These are phyloP conservation scores for Eragrostis curvula DNA, from an alignment of 176 grass and related monocot genomes.

Conservation along the genomic window DNA sequence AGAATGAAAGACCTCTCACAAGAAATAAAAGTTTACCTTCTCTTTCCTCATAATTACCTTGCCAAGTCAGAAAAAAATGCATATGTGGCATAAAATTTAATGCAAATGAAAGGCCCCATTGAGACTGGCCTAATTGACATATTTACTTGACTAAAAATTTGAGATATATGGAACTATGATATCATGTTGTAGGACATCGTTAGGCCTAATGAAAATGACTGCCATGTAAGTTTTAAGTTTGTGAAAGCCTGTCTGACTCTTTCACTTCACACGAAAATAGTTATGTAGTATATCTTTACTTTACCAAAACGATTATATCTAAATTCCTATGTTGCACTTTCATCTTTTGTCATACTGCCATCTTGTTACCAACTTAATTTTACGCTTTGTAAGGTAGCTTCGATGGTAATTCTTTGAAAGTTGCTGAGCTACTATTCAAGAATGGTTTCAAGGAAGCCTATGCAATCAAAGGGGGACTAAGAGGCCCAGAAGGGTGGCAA, in stretches of 20 bases:
- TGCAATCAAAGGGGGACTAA: slow-evolving; percentile 81
- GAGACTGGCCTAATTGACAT: too few relatives aligned
- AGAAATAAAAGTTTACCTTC: too few relatives aligned
- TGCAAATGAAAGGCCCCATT: too few relatives aligned
- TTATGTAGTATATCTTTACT: background rate
- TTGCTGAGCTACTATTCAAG: slow-evolving; percentile 81
- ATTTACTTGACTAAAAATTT: background rate
- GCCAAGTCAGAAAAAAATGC: too few relatives aligned
- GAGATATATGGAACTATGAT: background rate
- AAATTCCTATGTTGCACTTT: background rate
- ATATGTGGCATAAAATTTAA: too few relatives aligned
- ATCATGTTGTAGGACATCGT: background rate
- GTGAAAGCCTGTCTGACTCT: background rate
- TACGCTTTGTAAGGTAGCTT: slow-evolving; percentile 93
- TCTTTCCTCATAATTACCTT: too few relatives aligned
- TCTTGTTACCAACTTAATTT: slow-evolving; percentile 43
- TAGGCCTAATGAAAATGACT: background rate
- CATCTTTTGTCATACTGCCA: slow-evolving; percentile 6
- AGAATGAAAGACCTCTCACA: too few relatives aligned
- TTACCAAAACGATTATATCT: background rate
- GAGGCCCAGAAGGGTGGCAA: slow-evolving; percentile 96
- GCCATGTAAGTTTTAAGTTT: background rate
- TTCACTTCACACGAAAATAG: background rate
- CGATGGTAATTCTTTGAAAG: slow-evolving; percentile 85
- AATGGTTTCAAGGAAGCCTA: slow-evolving; percentile 96